phyloP scores from a whole-genome alignment of 306 rosid genomes.

The Inga oerstediana region DNA sequence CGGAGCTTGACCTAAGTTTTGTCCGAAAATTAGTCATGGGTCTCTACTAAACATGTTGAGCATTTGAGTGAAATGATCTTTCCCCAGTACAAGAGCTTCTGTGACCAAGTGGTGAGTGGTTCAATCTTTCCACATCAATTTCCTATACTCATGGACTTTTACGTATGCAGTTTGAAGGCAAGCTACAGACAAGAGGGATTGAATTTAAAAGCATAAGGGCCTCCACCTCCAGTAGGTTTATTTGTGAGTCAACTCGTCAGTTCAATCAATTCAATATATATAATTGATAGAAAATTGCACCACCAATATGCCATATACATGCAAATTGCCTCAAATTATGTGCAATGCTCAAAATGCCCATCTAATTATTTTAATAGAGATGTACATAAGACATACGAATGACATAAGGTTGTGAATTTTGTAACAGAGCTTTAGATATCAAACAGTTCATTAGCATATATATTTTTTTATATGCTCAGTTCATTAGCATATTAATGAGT shows the following conservation, averaged over 20 bases:
- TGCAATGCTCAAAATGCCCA: not conserved
- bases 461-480: not conserved
- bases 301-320: not conserved
- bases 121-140: too few relatives aligned
- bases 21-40: not conserved
- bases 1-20: too few relatives aligned
- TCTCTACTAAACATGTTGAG: not conserved
- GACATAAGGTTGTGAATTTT: not conserved
- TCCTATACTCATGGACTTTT: not conserved
- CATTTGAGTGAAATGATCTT: not conserved
- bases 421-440: slow-evolving; percentile 5
- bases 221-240: not conserved
- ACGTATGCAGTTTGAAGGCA: not conserved
- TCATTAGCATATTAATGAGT: not conserved
- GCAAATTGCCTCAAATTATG: not conserved
- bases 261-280: not conserved
- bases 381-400: not conserved
- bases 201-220: not conserved
- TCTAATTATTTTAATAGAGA: slow-evolving; percentile 4
- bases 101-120: not conserved
- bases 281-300: not conserved
- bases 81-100: not conserved
- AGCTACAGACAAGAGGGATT: slow-evolving; percentile 8
- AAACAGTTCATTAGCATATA: not conserved
- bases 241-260: not conserved